phyloP scores from a whole-genome alignment of 768 basidiomycete species.

The Glaciozyma antarctica region DNA sequence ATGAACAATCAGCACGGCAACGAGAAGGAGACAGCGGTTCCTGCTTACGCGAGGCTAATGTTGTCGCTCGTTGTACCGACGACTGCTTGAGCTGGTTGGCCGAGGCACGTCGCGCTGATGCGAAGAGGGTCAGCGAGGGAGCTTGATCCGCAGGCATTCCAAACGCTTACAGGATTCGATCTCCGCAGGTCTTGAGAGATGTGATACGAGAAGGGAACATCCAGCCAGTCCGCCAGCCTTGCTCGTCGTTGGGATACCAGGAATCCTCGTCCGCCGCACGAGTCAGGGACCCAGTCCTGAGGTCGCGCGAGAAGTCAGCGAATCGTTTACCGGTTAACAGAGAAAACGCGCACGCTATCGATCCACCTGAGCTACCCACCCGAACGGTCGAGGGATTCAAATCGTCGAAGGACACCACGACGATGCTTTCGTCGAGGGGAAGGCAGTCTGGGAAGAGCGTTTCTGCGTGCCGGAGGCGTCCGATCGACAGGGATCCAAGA shows the following conservation, averaged over 20 bases:
- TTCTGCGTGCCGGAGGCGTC: neutral
- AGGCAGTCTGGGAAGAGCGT: conserved; percentile 21
- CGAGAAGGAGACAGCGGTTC: neutral
- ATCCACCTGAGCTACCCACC: conserved; percentile 10
- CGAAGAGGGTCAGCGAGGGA: neutral
- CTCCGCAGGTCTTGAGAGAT: neutral
- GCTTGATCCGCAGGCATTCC: neutral
- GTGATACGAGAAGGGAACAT: conserved; percentile 19
- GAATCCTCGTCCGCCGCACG: conserved; percentile 1
- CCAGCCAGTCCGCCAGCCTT: conserved; percentile 21
- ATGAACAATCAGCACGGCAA: no score
- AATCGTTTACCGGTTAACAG: neutral
- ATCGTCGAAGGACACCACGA: conserved; percentile 20
- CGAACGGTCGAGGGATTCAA: neutral
- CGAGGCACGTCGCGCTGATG: conserved; percentile 22
- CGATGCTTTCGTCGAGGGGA: conserved; percentile 21
- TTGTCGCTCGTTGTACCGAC: conserved; percentile 15
- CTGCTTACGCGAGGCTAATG: conserved; percentile 21
- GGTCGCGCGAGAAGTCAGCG: neutral
- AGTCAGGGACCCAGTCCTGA: conserved; percentile 8
- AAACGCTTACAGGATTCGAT: conserved; percentile 12
- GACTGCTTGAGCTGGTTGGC: conserved; percentile 20
- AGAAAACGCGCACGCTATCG: conserved; percentile 13
- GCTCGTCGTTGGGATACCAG: conserved; percentile 29
- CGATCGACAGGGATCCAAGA: neutral